A percentile compares a stretch with the other conserved stretches of the same genome.
These are phyloP conservation scores for Trichosporon inkin DNA, from an alignment of 1,284 basidiomycete genomes.

Conservation along the genomic window DNA sequence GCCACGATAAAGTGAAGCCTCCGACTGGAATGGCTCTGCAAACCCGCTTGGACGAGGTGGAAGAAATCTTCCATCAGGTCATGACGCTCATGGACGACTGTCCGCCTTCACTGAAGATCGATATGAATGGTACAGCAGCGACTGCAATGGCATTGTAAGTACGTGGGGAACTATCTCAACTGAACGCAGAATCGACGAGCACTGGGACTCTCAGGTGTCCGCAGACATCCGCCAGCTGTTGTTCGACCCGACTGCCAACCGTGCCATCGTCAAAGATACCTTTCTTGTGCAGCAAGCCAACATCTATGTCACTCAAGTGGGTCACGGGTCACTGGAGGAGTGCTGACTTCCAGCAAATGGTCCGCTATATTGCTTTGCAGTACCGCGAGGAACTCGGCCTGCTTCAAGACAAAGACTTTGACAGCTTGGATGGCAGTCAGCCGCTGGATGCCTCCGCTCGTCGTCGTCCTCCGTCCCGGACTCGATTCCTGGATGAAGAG, in stretches of 20 bases:
- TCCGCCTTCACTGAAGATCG: conserved; percentile 37
- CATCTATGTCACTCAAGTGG: conserved; percentile 71
- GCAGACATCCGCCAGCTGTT: conserved; percentile 83
- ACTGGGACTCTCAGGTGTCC: conserved; percentile 54
- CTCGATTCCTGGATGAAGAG: conserved; percentile 27
- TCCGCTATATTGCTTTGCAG: conserved; percentile 80
- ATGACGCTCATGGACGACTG: conserved; percentile 44
- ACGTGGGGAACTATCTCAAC: not conserved
- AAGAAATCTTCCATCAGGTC: conserved; percentile 40
- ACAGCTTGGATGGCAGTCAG: conserved; percentile 6
- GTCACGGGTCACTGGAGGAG: not conserved
- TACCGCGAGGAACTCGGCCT: conserved; percentile 70
- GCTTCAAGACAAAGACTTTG: conserved; percentile 51
- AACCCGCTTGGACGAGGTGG: conserved; percentile 41
- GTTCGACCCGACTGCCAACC: conserved; percentile 69
- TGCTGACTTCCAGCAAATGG: conserved; percentile 63
- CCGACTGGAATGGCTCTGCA: conserved; percentile 40
- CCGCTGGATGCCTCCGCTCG: conserved; percentile 60
- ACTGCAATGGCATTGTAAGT: conserved; percentile 24
- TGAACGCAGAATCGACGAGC: conserved; percentile 30
- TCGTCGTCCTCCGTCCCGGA: conserved; percentile 10
- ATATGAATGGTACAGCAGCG: conserved; percentile 21
- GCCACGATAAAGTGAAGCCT: conserved; percentile 33
- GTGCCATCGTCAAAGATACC: conserved; percentile 74
- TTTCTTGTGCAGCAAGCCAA: conserved; percentile 86